A percentile compares a stretch with the other conserved stretches of the same genome.
Evolutionary conservation across 306 rosid genomes (phyloP).

Genomic region (Lotus japonicus): DNA sequence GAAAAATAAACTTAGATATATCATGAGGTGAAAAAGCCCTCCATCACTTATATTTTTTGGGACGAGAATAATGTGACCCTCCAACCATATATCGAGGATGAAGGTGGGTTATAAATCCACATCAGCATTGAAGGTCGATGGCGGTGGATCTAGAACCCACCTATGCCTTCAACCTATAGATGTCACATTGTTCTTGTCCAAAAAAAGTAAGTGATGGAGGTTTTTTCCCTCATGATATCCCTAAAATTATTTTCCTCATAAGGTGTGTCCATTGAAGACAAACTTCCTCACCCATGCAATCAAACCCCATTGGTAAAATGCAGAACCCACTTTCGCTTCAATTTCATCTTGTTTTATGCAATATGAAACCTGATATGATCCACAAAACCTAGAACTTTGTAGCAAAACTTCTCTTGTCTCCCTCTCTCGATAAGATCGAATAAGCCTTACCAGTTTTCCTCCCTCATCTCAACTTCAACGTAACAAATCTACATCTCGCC

Average conservation of each 20-base stretch:
- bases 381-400: slow-evolving; percentile 41
- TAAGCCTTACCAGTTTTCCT: too few relatives aligned
- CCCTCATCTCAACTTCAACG: too few relatives aligned
- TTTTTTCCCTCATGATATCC: slow-evolving; percentile 36
- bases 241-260: slow-evolving; percentile 59
- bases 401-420: slow-evolving; percentile 46
- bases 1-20: slow-evolving; percentile 51
- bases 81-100: too few relatives aligned
- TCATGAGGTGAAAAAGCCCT: slow-evolving; percentile 28
- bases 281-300: slow-evolving; percentile 77
- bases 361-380: slow-evolving; percentile 70
- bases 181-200: too few relatives aligned
- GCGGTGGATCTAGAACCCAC: too few relatives aligned
- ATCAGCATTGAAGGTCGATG: too few relatives aligned
- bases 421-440: slow-evolving; percentile 27
- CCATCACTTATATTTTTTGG: too few relatives aligned
- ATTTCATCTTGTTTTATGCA: slow-evolving; percentile 63
- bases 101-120: too few relatives aligned
- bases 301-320: slow-evolving; percentile 63
- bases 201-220: too few relatives aligned
- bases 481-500: too few relatives aligned
- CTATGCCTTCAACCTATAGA: too few relatives aligned
- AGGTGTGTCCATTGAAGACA: slow-evolving; percentile 58
- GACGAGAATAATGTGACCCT: too few relatives aligned
- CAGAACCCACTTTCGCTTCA: slow-evolving; percentile 60